Base-by-base conservation (phyloP, 1,284 basidiomycete species). In the Microbotryum silenes-acaulis region DNA sequence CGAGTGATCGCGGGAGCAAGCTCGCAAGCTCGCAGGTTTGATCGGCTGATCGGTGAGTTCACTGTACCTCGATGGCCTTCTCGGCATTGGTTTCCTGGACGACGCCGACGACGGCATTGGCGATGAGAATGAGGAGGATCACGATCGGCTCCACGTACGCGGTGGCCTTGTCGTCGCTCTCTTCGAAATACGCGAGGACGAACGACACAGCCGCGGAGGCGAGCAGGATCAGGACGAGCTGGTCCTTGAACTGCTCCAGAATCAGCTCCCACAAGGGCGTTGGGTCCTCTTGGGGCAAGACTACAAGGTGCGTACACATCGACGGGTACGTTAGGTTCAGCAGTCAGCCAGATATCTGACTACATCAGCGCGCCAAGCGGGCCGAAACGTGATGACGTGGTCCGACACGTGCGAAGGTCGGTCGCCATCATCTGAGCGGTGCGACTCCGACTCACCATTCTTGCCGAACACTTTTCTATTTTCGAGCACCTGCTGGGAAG, bases 221-320 rank as follows among this genome's bases (percentile, higher is more conserved):
- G 50, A 97, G 85, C 29, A 97, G 82, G 73, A 97, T 96, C 64
- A 97, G 84, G 51, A 74, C 92, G 27, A 97, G 84, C 77, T 93
- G 90, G 78, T 97, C 92, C 79, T 96, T 88, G 81, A 98, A 98
- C 78, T 98, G 94, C 70, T 94, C 92, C 23, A 98, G 81, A 64
- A 98, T 89, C 64, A 97, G 84, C 72, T 89, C 83, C 88, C 90
- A 92, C 50, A 98, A 76, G 5, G 94, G 91, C 4, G 91, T 96
- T 1, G 89, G 79, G 0, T 88, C 85, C 18, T 93, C 87, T 72
- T 96, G 91, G 18, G 91, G 90, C 16, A 97, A 81, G 74, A 88
- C 89, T 93, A 74, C 6, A 63, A 21, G 25, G 25, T 8, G 42
- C 25, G 9, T 6, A 10, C 16, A 23, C 31, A 8, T 29, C 4